These are phyloP conservation scores for Candolleomyces eurysporus DNA, from an alignment of 768 basidiomycete species.

Conservation along the genomic window DNA sequence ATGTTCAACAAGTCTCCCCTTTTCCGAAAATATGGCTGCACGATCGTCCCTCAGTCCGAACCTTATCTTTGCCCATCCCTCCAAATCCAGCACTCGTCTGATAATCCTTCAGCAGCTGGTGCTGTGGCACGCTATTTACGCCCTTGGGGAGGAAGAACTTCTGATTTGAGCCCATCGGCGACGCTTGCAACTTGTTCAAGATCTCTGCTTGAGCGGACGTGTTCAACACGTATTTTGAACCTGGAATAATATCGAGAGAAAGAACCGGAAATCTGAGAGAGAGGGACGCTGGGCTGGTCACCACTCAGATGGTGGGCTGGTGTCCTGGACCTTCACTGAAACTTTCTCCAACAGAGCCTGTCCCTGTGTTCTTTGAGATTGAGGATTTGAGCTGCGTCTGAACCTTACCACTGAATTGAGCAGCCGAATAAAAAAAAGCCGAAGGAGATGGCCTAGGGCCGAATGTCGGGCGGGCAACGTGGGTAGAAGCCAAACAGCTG, in stretches of 20 bases:
- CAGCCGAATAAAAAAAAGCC: no score
- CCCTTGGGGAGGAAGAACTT: constrained; percentile 71
- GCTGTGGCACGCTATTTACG: constrained; percentile 58
- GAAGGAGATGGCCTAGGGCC: no score
- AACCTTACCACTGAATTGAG: no score
- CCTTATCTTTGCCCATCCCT: constrained; percentile 58
- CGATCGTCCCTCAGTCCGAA: constrained; percentile 60
- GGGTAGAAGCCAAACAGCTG: no score
- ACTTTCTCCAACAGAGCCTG: no score
- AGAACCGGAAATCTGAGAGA: constrained; percentile 75
- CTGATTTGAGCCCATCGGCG: constrained; percentile 77
- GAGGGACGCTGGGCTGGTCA: constrained; percentile 43
- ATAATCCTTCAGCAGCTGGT: constrained; percentile 65
- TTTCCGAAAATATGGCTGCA: constrained; percentile 88
- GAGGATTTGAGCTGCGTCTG: no score
- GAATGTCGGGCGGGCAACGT: no score
- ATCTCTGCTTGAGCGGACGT: constrained; percentile 75
- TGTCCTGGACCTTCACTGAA: no score
- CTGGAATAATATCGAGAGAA: constrained; percentile 78
- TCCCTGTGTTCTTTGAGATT: no score
- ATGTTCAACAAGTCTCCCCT: constrained; percentile 90
- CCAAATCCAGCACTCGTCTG: constrained; percentile 57
- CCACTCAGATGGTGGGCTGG: constrained; percentile 5
- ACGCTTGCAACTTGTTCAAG: constrained; percentile 74
- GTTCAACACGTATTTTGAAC: constrained; percentile 72